Evolutionary conservation across 306 rosid genomes (phyloP), one percentile per base, ranked within the genome.

Genomic region (Acacia crassicarpa): DNA sequence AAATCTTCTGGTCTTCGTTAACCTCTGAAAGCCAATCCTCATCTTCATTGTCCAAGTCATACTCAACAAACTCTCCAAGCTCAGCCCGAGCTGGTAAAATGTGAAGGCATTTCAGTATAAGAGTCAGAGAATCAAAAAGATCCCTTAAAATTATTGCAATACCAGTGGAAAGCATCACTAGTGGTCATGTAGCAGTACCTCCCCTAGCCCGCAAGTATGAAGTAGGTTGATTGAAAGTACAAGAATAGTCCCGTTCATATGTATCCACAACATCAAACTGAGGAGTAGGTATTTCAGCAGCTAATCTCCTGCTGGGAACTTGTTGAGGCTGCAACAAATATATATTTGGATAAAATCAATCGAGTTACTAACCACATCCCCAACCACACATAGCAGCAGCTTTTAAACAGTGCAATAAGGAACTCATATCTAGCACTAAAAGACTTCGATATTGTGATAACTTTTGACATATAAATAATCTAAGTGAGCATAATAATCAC

Each of bases 61-160:
- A 91, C 89, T 91, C 95, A 79, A 89, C 90, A 85, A 91, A 89
- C 73, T 91, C 95, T 54, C 95, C 95, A 67, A 91, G 86, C 89
- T 91, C 95, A 17, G 95, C 85, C 74, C 93, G 85, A 63, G 90
- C 93, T 91, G 70, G 71, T 61, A 83, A 66, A 27, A 75, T 22
- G 32, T 43, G 40, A 38, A 45, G 15, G 14, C 38, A 10, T 74
- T 81, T 81, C 77, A 81, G 51, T 49, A 35, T 59, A 63, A 65
- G 16, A 40, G 45, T 63, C 25, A 44, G 19, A 38, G 44, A 43
- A 14, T 80, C 30, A 10, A 80, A 23, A 61, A 74, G 43, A 49
- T 63, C 56, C 23, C 74, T 33, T 35, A 23, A 19, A n/a, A 40
- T 20, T 23, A 23, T 38, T 27, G 33, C 51, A 53, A 51, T 20